Conservation (phyloP, 2,329 filamentous ascomycete genomes). For the Chaetomium strumarium region DNA sequence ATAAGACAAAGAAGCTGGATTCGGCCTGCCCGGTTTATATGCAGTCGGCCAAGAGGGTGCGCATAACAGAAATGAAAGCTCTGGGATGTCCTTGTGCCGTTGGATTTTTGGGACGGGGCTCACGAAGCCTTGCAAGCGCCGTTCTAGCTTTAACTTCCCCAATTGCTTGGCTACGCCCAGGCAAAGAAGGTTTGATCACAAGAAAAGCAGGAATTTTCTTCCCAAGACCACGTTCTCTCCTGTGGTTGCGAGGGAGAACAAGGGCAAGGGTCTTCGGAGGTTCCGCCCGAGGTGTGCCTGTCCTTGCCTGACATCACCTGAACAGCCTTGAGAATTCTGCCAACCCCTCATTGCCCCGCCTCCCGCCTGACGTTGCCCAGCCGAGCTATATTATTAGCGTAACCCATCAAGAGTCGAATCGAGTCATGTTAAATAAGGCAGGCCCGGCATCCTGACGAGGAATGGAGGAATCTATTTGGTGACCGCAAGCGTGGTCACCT, state of each 20-base stretch:
- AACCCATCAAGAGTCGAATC: too few species aligned
- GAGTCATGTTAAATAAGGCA: too few species aligned
- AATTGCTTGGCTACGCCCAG: constrained; percentile 11
- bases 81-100: not conserved
- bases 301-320: constrained; percentile 20
- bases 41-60: too few species aligned
- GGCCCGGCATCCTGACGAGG: too few species aligned
- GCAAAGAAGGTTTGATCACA: constrained; percentile 21
- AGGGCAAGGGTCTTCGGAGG: constrained; percentile 1
- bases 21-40: too few species aligned
- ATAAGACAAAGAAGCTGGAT: too few species aligned
- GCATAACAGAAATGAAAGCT: too few species aligned
- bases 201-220: constrained; percentile 16
- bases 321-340: constrained; percentile 3
- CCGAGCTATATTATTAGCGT: too few species aligned
- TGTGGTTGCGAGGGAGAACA: not conserved
- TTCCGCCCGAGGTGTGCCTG: constrained; percentile 2
- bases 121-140: not conserved
- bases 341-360: constrained; percentile 19
- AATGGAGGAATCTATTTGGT: too few species aligned
- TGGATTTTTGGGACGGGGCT: not conserved
- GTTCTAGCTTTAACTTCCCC: not conserved
- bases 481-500: too few species aligned
- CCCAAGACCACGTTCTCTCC: constrained; percentile 4
- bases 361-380: not conserved